These are phyloP conservation scores for Penicillium pulvis DNA, from an alignment of 495 filamentous ascomycete species.

Conservation along the genomic window DNA sequence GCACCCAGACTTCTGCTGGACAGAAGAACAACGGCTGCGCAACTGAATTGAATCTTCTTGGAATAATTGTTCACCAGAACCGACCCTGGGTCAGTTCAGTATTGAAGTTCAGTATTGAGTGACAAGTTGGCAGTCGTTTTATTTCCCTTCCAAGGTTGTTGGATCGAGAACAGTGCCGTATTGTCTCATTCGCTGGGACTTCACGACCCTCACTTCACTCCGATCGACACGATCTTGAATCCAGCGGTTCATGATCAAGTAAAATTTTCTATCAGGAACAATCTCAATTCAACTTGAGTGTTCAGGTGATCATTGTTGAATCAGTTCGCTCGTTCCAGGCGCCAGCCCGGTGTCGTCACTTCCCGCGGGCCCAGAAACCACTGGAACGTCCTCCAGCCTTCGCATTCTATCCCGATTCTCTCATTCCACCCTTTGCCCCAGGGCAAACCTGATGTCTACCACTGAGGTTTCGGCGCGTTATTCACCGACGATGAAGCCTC, in stretches of 20 bases:
- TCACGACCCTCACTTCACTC: not conserved
- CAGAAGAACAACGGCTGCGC: not conserved
- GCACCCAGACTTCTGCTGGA: not conserved
- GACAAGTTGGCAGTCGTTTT: no score
- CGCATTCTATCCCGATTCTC: constrained; percentile 1
- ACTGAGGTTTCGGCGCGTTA: not conserved
- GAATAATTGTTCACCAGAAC: not conserved
- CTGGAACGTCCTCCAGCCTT: constrained; percentile 9
- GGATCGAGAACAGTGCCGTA: not conserved
- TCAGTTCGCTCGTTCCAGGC: not conserved
- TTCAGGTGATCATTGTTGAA: not conserved
- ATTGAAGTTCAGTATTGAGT: no score
- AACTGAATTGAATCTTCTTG: not conserved
- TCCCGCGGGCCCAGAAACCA: constrained; percentile 13
- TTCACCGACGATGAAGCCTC: not conserved
- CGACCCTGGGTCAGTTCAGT: not conserved
- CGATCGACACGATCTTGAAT: not conserved
- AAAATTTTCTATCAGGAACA: not conserved
- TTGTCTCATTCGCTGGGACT: constrained; percentile 1
- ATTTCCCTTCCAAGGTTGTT: not conserved
- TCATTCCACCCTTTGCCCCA: not conserved
- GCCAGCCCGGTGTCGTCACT: constrained; percentile 18
- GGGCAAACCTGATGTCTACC: not conserved
- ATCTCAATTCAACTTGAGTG: not conserved
- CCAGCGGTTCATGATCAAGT: not conserved